Evolutionary conservation across 306 rosid species (phyloP), one percentile per base, ranked within the genome.

Genomic region (Cicer chorassanicum): DNA sequence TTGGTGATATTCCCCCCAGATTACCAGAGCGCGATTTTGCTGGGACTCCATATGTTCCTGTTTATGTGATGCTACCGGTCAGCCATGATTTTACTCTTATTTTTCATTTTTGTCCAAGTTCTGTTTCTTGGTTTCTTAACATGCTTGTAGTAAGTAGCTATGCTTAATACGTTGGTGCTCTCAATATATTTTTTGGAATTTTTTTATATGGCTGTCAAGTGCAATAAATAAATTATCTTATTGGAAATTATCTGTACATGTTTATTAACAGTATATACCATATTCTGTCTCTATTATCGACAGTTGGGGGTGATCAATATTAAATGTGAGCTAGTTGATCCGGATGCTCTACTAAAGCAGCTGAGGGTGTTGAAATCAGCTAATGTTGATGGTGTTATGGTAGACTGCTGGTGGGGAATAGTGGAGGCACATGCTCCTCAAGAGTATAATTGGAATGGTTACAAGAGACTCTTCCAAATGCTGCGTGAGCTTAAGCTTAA

Each of bases 391-490:
- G 99, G 99, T 74, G 86, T 92, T 54, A 86, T 82, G 87, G 96
- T 95, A 67, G 93, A 95, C 80, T 92, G 98, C 86, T 95, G 99
- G 99, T 95, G 99, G 99, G 99, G 99, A 50, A 87, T 92, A 73
- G 99, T 92, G 67, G 99, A 95, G 83, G 98, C 93, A 59, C 96
- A 92, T 89, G 82, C 88, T 80, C 99, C 99, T 0, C 93, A 79
- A 77, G 99, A 92, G 84, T 95, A 95, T 86, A 92, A 92, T 73
- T 95, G 99, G 99, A 90, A 64, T 86, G 99, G 99, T 69, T 95
- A 95, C 87, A 87, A 79, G 87, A 89, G 86, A 79, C 99, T 95
- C 85, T 92, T 95, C 85, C 92, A 87, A 87, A 92, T 92, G 91
- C 89, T 89, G 76, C 90, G 82, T 40, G 98, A 90, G 73, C 81